Evolutionary conservation across 371 early-diverging fungal species (phyloP), one percentile per base, ranked within the genome.

Genomic region (Mycotypha africana): DNA sequence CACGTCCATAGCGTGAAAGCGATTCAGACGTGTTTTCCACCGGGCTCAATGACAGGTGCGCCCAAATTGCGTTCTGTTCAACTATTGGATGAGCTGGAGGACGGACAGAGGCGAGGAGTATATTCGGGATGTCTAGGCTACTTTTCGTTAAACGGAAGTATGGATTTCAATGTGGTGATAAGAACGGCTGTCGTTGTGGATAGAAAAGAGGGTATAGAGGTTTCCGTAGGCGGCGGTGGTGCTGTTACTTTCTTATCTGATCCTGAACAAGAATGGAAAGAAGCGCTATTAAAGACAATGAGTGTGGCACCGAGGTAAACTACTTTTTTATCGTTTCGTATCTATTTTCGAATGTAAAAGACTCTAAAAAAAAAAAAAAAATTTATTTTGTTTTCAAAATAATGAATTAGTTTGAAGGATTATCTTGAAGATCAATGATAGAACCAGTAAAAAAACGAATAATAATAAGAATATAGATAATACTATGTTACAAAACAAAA

Each of bases 1-100:
- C 53, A 67, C 10, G 74, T 89, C 1, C 77, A 80, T 42, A 74
- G 74, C n/a, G 85, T 91, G 0, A 79, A 85, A 23, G 89, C 88
- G 0, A 51, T 94, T 6, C 78, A 71, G 24, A 77, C 74, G 14
- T 88, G 89, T 48, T 96, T 96, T 49, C 97, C 97, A 2, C 97
- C 97, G 0, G 91, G 95, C 0, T 94, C 95, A 0, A 95, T 98
- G 96, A 98, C 97, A 0, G 98, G 98, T 7, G 96, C 98, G 1
- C 98, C 98, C 4, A 98, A 98, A 56, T 69, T 83, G 15, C 76
- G 97, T 16, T 86, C 93, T 0, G 81, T 91, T 11, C 82, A 89
- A 45, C 57, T 96, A 3, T 59, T 98, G 20, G 88, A 89, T 46
- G 54, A 66, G 19, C 68, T 96, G 32, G 95, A 95, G 49, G 50